Evolutionary conservation across 352 stramenopile genomes (phyloP).

Genomic region (Pythium aphanidermatum): DNA sequence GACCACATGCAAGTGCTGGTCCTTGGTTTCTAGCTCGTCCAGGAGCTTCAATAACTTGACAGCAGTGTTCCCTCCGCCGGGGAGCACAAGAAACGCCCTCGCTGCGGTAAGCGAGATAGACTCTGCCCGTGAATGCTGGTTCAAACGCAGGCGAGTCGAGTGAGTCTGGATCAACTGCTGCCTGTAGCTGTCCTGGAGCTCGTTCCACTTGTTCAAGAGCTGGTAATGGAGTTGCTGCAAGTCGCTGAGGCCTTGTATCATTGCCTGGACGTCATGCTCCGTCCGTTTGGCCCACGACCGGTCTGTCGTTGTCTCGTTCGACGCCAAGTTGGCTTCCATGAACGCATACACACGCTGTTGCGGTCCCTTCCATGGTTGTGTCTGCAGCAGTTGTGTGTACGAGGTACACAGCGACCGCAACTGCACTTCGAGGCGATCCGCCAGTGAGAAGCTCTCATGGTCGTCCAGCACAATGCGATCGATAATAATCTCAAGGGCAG

Average conservation of each 20-base stretch:
- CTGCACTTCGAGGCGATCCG: constrained; percentile 59
- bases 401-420: constrained; percentile 46
- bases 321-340: constrained; percentile 14
- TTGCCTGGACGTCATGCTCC: constrained; percentile 26
- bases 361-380: constrained; percentile 41
- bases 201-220: constrained; percentile 37
- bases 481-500: constrained; percentile 45
- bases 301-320: background rate
- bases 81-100: constrained; percentile 36
- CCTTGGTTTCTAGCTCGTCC: constrained; percentile 28
- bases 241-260: constrained; percentile 33
- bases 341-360: constrained; percentile 41
- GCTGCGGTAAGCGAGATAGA: constrained; percentile 30
- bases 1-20: constrained; percentile 26
- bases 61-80: background rate
- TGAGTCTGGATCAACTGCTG: constrained; percentile 4
- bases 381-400: constrained; percentile 47
- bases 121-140: constrained; percentile 18
- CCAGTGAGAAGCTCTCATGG: constrained; percentile 54
- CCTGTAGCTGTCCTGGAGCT: constrained; percentile 39
- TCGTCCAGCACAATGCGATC: constrained; percentile 70
- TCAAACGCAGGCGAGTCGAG: constrained; percentile 10
- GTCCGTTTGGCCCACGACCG: constrained; percentile 16
- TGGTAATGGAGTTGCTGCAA: constrained; percentile 56
- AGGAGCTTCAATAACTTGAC: constrained; percentile 22